A percentile compares a stretch with the other conserved stretches of the same genome.
These are phyloP conservation scores for Phytophthora brassicae DNA, from an alignment of 352 stramenopile species.

Conservation along the genomic window DNA sequence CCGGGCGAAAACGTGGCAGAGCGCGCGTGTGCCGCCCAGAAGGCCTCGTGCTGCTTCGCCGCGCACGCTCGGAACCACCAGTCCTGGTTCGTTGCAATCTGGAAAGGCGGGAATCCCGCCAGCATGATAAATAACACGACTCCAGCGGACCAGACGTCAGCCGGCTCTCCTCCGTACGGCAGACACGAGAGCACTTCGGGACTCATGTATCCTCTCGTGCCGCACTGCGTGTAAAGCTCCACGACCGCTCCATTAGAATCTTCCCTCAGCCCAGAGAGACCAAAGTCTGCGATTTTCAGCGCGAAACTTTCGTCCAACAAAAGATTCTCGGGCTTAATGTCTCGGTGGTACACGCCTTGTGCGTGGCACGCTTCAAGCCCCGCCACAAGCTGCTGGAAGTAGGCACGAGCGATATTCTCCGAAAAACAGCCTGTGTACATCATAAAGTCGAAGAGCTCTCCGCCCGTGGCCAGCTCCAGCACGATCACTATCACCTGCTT, in stretches of 20 bases:
- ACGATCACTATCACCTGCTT: slow-evolving; percentile 89
- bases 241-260: slow-evolving; percentile 54
- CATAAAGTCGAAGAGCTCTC: slow-evolving; percentile 93
- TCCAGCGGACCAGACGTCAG: slow-evolving; percentile 91
- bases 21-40: slow-evolving; percentile 75
- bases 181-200: slow-evolving; percentile 88
- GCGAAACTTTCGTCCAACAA: slow-evolving; percentile 82
- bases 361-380: slow-evolving; percentile 82
- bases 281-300: slow-evolving; percentile 96
- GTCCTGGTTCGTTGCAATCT: slow-evolving; percentile 85
- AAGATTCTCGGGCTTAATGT: slow-evolving; percentile 95
- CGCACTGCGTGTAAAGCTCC: slow-evolving; percentile 88
- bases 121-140: slow-evolving; percentile 95
- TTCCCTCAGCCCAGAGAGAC: slow-evolving; percentile 89
- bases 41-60: slow-evolving; percentile 72
- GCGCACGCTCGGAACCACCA: slow-evolving; percentile 89
- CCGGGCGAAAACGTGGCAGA: slow-evolving; percentile 71
- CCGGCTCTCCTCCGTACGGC: slow-evolving; percentile 84
- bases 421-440: slow-evolving; percentile 92
- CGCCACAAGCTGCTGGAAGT: slow-evolving; percentile 86
- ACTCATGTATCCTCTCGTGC: slow-evolving; percentile 92
- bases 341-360: slow-evolving; percentile 88
- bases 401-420: slow-evolving; percentile 83
- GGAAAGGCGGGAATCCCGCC: slow-evolving; percentile 91
- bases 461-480: slow-evolving; percentile 83